Percentiles rank a stretch among this genome's conserved stretches.
These are phyloP conservation scores for Leishmania turanica DNA, from an alignment of 208 protist species.

Conservation along the genomic window DNA sequence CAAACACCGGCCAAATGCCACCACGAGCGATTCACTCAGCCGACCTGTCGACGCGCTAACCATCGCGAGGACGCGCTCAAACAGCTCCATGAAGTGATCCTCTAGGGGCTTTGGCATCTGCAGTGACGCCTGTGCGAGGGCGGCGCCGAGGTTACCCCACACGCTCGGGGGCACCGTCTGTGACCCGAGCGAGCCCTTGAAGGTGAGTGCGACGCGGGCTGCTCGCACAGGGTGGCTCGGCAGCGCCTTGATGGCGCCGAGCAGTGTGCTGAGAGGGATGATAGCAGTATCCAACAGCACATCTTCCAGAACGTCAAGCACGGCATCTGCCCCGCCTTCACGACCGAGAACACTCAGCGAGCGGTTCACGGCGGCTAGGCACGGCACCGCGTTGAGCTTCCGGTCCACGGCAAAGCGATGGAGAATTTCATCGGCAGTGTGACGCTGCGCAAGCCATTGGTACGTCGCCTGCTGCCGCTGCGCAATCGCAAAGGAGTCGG, in stretches of 20 bases:
- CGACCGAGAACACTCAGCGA: constrained; percentile 44
- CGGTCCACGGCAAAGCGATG: constrained; percentile 70
- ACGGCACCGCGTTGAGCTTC: constrained; percentile 51
- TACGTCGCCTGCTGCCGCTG: constrained; percentile 65
- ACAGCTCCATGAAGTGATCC: constrained; percentile 66
- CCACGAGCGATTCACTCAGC: constrained; percentile 52
- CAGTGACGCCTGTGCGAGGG: constrained; percentile 47
- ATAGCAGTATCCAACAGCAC: constrained; percentile 37
- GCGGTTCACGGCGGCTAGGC: constrained; percentile 51
- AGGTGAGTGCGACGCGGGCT: constrained; percentile 40
- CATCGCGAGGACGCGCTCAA: constrained; percentile 55
- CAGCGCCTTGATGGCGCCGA: constrained; percentile 40
- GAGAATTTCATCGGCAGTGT: constrained; percentile 51
- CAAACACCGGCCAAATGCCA: constrained; percentile 70
- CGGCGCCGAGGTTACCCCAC: constrained; percentile 38
- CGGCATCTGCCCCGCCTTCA: constrained; percentile 33
- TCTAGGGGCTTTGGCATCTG: constrained; percentile 44
- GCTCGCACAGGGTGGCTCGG: constrained; percentile 34
- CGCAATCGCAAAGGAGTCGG: constrained; percentile 57
- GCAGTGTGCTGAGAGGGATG: constrained; percentile 42
- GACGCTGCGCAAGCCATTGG: constrained; percentile 58
- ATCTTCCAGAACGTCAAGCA: constrained; percentile 60
- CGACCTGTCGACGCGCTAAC: constrained; percentile 42
- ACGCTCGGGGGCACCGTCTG: constrained; percentile 31
- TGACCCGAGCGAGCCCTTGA: constrained; percentile 28